A percentile compares a stretch with the other conserved stretches of the same genome.
These are phyloP conservation scores for Aspergillus sp. DNA, from an alignment of 2,329 filamentous ascomycete genomes.

Conservation along the genomic window DNA sequence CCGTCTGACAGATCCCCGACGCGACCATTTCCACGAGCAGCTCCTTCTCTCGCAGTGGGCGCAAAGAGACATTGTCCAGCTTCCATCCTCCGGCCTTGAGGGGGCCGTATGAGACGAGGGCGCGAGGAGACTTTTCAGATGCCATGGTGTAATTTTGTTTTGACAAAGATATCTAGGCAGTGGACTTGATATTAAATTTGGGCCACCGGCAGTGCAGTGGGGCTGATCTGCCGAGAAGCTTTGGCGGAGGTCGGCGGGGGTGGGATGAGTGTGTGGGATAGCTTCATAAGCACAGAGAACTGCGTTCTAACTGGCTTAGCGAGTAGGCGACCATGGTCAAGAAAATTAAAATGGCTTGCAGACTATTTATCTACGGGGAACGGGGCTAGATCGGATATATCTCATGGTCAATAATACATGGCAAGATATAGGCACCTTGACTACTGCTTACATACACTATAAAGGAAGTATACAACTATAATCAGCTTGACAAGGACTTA, in stretches of 20 bases:
- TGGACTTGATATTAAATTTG: not conserved
- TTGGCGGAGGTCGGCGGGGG: not conserved
- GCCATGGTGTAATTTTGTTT: not conserved
- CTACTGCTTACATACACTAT: no score
- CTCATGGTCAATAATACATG: no score
- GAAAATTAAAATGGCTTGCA: not conserved
- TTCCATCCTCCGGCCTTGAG: slow-evolving; percentile 17
- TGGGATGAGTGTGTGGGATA: not conserved
- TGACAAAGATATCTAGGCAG: not conserved
- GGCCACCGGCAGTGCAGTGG: not conserved
- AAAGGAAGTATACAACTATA: no score
- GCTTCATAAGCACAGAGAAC: not conserved
- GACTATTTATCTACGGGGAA: not conserved
- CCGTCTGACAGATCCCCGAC: slow-evolving; percentile 57
- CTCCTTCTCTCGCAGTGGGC: slow-evolving; percentile 42
- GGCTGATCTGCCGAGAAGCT: not conserved
- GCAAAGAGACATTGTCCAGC: slow-evolving; percentile 9
- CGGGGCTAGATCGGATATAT: no score
- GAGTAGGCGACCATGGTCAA: not conserved
- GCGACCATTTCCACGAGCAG: slow-evolving; percentile 55
- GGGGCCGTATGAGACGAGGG: slow-evolving; percentile 17
- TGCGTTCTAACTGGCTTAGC: not conserved
- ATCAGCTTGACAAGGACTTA: no score
- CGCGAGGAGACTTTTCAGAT: not conserved
- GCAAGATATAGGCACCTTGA: no score